Conservation (phyloP, 2,329 filamentous ascomycete genomes). For the Phymatotrichopsis omnivora region DNA sequence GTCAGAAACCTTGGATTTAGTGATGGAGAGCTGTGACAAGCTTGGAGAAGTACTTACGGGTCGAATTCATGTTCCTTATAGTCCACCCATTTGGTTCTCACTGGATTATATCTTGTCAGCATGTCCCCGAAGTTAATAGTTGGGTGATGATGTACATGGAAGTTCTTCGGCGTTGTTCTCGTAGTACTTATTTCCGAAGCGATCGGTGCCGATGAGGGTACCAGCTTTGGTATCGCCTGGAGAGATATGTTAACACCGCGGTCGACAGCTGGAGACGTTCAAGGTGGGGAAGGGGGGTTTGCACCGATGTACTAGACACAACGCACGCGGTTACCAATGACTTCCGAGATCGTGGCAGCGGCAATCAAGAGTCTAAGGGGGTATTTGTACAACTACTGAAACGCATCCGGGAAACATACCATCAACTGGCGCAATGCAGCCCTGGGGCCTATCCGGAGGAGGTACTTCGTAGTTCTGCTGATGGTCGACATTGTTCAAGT, state of each 20-base stretch:
- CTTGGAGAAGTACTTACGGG: slow-evolving; percentile 44
- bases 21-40: slow-evolving; percentile 19
- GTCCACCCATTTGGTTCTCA: slow-evolving; percentile 94
- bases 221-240: slow-evolving; percentile 94
- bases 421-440: slow-evolving; percentile 88
- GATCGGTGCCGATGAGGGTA: slow-evolving; percentile 70
- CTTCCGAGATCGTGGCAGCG: background rate
- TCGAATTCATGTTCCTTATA: slow-evolving; percentile 83
- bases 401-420: slow-evolving; percentile 48
- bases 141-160: slow-evolving; percentile 69
- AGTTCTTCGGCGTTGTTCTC: slow-evolving; percentile 88
- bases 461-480: slow-evolving; percentile 55
- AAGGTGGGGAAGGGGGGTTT: background rate
- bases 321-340: background rate
- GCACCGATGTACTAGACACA: slow-evolving; percentile 19
- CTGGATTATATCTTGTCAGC: no score
- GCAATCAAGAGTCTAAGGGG: background rate
- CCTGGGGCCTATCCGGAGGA: slow-evolving; percentile 65
- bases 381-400: background rate
- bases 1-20: slow-evolving; percentile 28
- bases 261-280: no score
- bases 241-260: slow-evolving; percentile 4
- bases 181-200: slow-evolving; percentile 94
- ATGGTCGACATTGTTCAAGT: slow-evolving; percentile 87
- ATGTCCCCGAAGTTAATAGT: no score